Evolutionary conservation across 441 rosid species (phyloP).

Genomic region (Lepidium campestre): DNA sequence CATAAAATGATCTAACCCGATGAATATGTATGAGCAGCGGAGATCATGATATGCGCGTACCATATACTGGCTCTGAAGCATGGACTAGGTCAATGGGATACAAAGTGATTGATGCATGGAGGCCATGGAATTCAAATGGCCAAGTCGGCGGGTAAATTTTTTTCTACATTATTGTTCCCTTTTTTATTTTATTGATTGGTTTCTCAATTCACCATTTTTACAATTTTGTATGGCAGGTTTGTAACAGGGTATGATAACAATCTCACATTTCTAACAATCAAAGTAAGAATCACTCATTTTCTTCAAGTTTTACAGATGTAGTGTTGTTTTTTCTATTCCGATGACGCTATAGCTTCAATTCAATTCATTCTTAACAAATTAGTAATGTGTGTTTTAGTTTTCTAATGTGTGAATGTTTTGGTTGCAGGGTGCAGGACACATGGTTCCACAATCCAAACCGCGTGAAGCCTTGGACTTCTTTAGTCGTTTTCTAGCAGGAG

Average conservation of each 20-base stretch:
- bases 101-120: conserved; percentile 68
- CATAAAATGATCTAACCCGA: too few relatives aligned
- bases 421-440: conserved; percentile 80
- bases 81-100: conserved; percentile 87
- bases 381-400: not conserved
- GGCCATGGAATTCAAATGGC: conserved; percentile 61
- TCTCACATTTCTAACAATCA: conserved; percentile 82
- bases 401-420: not conserved
- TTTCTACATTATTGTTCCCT: not conserved
- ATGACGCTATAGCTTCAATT: too few relatives aligned
- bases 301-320: not conserved
- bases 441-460: conserved; percentile 84
- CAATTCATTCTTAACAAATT: too few relatives aligned
- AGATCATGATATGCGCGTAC: conserved; percentile 91
- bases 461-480: conserved; percentile 69
- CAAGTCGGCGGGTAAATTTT: conserved; percentile 68
- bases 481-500: conserved; percentile 59
- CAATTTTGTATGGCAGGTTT: conserved; percentile 38
- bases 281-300: conserved; percentile 33
- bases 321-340: too few relatives aligned
- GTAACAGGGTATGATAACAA: conserved; percentile 70
- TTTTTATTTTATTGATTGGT: not conserved
- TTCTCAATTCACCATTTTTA: not conserved
- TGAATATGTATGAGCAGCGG: conserved; percentile 39
- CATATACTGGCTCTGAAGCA: conserved; percentile 86